These are phyloP conservation scores for Codiaeum variegatum DNA, from an alignment of 441 rosid species.

Conservation along the genomic window DNA sequence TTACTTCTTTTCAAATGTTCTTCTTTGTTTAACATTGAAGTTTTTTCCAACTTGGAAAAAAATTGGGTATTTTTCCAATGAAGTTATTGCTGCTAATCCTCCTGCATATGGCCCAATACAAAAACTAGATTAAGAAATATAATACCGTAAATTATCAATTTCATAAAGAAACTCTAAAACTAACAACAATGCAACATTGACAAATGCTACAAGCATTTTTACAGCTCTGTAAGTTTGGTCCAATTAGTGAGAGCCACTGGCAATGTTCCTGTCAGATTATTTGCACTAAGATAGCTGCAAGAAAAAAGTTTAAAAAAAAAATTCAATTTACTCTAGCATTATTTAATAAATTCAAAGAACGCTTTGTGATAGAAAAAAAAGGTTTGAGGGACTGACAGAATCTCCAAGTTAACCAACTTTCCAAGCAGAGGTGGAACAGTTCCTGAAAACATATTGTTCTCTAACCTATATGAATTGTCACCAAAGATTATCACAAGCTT, in stretches of 20 bases:
- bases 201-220: slow-evolving; percentile 18
- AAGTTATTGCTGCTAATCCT: slow-evolving; percentile 39
- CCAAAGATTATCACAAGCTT: not conserved
- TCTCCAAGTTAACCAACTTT: slow-evolving; percentile 32
- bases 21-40: too few relatives aligned
- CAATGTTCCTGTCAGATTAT: slow-evolving; percentile 28
- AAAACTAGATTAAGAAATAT: not conserved
- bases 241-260: slow-evolving; percentile 21
- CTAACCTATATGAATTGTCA: slow-evolving; percentile 28
- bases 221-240: slow-evolving; percentile 32
- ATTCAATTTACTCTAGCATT: not conserved
- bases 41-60: slow-evolving; percentile 27
- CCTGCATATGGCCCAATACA: slow-evolving; percentile 20
- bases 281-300: slow-evolving; percentile 27
- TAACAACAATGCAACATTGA: not conserved
- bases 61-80: slow-evolving; percentile 30
- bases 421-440: slow-evolving; percentile 39
- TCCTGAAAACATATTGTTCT: slow-evolving; percentile 44
- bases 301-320: not conserved
- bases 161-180: not conserved
- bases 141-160: too few relatives aligned
- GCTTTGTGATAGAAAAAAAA: not conserved
- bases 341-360: not conserved
- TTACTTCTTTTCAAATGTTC: too few relatives aligned
- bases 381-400: slow-evolving; percentile 29